Evolutionary conservation across 306 rosid genomes (phyloP).

Genomic region (Lablab purpureus): DNA sequence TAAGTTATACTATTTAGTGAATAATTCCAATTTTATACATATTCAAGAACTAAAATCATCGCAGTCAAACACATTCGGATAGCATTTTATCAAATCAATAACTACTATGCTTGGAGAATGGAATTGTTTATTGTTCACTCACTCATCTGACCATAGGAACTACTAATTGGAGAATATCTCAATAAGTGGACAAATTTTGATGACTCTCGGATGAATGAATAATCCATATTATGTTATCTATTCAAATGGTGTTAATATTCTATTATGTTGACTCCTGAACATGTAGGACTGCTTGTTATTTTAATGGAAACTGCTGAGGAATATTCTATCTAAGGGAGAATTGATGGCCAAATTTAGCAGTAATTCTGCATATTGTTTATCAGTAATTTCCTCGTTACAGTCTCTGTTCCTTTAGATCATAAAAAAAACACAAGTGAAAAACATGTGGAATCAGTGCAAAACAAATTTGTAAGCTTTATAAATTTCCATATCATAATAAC

Average conservation of each 20-base stretch:
- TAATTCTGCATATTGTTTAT: too few relatives aligned
- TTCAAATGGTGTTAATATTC: not conserved
- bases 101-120: not conserved
- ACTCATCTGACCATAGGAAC: slow-evolving; percentile 11
- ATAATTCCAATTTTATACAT: too few relatives aligned
- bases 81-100: slow-evolving; percentile 2
- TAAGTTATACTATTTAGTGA: too few relatives aligned
- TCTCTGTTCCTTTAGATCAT: too few relatives aligned
- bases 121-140: slow-evolving; percentile 1
- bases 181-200: slow-evolving; percentile 23
- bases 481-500: too few relatives aligned
- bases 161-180: not conserved
- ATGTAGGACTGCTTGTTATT: not conserved
- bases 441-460: too few relatives aligned
- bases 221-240: not conserved
- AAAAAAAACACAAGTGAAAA: too few relatives aligned
- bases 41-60: too few relatives aligned
- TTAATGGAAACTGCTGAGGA: too few relatives aligned
- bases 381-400: too few relatives aligned
- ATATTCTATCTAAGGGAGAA: not conserved
- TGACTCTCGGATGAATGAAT: slow-evolving; percentile 20
- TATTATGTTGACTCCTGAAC: not conserved
- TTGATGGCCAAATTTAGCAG: not conserved
- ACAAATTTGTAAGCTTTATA: too few relatives aligned
- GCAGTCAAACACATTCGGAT: not conserved